Percentiles rank a stretch among this genome's conserved stretches.
Evolutionary conservation across 2,329 filamentous ascomycete genomes (phyloP).

Genomic region (Curvularia sp.): DNA sequence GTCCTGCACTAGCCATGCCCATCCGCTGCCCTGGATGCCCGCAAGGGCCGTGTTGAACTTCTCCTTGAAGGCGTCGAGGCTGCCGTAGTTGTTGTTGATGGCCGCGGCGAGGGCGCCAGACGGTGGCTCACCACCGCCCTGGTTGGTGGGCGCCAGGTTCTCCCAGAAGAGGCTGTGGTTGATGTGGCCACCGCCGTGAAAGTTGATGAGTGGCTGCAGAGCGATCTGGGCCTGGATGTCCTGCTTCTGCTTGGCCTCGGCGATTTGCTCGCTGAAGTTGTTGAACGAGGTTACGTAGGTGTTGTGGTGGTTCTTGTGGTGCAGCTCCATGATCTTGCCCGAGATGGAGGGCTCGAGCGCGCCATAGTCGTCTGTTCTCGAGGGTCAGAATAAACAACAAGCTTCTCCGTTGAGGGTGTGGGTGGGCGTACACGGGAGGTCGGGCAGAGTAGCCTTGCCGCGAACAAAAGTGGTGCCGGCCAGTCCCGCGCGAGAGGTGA

Average conservation of each 20-base stretch:
- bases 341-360: conserved; percentile 87
- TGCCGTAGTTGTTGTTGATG: conserved; percentile 67
- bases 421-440: conserved; percentile 73
- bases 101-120: conserved; percentile 63
- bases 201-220: conserved; percentile 67
- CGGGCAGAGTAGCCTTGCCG: conserved; percentile 90
- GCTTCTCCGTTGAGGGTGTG: not conserved
- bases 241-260: conserved; percentile 62
- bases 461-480: conserved; percentile 79
- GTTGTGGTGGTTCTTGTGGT: conserved; percentile 93
- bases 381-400: conserved; percentile 11
- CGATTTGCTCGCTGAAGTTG: conserved; percentile 74
- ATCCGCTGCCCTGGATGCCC: conserved; percentile 70
- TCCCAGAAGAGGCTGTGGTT: conserved; percentile 75
- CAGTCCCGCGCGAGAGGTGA: conserved; percentile 68
- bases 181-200: conserved; percentile 71
- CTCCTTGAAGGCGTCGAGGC: conserved; percentile 65
- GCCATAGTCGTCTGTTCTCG: conserved; percentile 82
- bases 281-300: conserved; percentile 93
- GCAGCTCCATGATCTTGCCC: conserved; percentile 93
- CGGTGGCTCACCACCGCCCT: conserved; percentile 71
- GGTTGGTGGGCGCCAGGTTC: conserved; percentile 70
- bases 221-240: conserved; percentile 64
- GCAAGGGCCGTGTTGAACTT: conserved; percentile 70
- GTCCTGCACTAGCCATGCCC: conserved; percentile 70